Evolutionary conservation across 768 basidiomycete species (phyloP).

Genomic region (Daedaleopsis sinensis): DNA sequence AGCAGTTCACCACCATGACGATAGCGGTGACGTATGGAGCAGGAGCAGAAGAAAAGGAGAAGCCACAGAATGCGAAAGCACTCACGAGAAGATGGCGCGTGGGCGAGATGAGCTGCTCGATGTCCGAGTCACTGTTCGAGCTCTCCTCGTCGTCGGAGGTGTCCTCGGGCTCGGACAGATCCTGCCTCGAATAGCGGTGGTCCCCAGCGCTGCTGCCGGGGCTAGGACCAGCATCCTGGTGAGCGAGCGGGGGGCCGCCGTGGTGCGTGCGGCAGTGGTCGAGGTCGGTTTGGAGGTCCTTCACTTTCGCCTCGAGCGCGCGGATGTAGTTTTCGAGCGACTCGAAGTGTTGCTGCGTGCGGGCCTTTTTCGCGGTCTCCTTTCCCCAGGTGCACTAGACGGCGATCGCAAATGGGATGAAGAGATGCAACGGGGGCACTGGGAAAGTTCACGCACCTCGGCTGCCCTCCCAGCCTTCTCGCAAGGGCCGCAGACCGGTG

Average conservation of each 20-base stretch:
- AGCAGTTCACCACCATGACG: too few relatives aligned
- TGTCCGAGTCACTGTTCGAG: conserved; percentile 30
- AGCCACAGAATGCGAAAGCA: not conserved
- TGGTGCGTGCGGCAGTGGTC: conserved; percentile 14
- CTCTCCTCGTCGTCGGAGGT: conserved; percentile 16
- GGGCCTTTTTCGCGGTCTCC: conserved; percentile 36
- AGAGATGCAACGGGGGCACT: not conserved
- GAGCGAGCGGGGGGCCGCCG: conserved; percentile 10
- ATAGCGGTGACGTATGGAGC: too few relatives aligned
- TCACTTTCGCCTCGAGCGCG: conserved; percentile 29
- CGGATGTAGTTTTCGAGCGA: conserved; percentile 32
- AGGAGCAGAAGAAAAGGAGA: not conserved
- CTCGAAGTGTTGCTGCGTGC: conserved; percentile 37
- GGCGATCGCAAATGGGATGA: not conserved
- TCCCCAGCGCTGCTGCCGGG: conserved; percentile 16
- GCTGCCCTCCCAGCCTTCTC: conserved; percentile 27
- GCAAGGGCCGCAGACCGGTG: conserved; percentile 36
- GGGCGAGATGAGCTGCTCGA: conserved; percentile 28
- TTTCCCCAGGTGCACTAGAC: conserved; percentile 36
- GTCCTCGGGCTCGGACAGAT: conserved; percentile 14
- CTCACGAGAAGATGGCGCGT: conserved; percentile 26
- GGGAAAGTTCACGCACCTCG: conserved; percentile 20
- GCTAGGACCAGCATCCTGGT: not conserved
- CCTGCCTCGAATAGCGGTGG: conserved; percentile 6
- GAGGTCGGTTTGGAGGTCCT: conserved; percentile 30